A percentile compares a stretch with the other conserved stretches of the same genome.
phyloP scores from a whole-genome alignment of 2,329 filamentous ascomycete species.

The Fusarium sp. region DNA sequence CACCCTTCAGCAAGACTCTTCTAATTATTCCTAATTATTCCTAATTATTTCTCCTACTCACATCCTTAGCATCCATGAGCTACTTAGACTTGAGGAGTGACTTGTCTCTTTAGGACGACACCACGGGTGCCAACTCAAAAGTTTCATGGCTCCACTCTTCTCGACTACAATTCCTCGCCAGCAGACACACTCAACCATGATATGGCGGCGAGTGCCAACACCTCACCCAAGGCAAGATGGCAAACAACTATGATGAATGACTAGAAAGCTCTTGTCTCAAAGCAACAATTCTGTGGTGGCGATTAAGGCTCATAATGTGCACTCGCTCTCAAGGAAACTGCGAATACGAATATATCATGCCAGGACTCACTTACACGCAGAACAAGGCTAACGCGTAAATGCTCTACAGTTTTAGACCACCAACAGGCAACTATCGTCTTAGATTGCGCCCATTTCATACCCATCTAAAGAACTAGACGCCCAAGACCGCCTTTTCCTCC shows the following conservation, averaged over 20 bases:
- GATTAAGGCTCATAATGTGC: background rate
- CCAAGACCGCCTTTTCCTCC: background rate
- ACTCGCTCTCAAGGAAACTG: background rate
- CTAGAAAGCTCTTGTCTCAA: background rate
- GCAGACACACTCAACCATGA: constrained; percentile 35
- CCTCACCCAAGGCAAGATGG: constrained; percentile 2
- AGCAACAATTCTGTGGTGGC: background rate
- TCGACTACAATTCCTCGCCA: constrained; percentile 30
- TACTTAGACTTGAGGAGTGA: constrained; percentile 4
- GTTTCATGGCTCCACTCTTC: constrained; percentile 28
- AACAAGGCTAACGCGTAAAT: constrained; percentile 8
- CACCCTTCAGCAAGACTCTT: too few species aligned
- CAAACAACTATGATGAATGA: background rate
- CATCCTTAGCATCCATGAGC: background rate
- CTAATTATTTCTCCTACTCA: background rate
- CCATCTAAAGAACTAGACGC: too few species aligned
- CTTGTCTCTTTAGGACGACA: constrained; percentile 10
- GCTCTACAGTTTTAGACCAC: background rate
- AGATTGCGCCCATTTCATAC: background rate
- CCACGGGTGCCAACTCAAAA: constrained; percentile 27
- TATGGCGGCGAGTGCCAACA: constrained; percentile 29
- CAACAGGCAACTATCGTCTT: background rate
- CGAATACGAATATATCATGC: background rate
- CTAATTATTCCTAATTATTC: background rate
- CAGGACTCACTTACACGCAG: constrained; percentile 23